These are phyloP conservation scores for Fusarium annulatum DNA, from an alignment of 2,329 filamentous ascomycete genomes.

Conservation along the genomic window DNA sequence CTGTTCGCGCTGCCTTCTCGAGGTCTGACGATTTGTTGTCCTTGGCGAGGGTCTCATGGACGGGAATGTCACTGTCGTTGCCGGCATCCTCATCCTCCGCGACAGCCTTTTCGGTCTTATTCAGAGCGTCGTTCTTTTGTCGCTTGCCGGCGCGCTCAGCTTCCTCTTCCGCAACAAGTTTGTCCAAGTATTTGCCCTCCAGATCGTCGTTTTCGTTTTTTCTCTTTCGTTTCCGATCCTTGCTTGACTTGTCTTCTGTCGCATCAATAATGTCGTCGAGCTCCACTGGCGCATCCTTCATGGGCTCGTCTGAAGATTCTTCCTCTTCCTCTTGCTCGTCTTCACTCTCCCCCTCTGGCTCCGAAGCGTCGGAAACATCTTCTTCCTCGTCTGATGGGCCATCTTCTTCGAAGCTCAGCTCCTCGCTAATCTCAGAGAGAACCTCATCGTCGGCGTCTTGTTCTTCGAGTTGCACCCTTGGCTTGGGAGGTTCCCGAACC, in stretches of 20 bases:
- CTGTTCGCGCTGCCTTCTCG: conserved; percentile 87
- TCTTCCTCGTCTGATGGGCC: conserved; percentile 44
- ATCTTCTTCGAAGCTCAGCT: conserved; percentile 50
- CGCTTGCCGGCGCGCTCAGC: conserved; percentile 67
- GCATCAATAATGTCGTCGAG: conserved; percentile 52
- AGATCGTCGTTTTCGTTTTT: conserved; percentile 76
- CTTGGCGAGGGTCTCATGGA: conserved; percentile 68
- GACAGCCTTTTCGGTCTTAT: conserved; percentile 44
- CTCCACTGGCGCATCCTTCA: conserved; percentile 49
- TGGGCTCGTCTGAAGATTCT: conserved; percentile 53
- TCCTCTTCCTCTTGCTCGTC: conserved; percentile 42
- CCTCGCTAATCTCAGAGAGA: conserved; percentile 49
- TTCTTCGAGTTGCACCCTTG: conserved; percentile 46
- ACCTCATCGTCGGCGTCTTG: conserved; percentile 50
- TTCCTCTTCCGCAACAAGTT: conserved; percentile 69
- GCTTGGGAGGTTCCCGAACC: conserved; percentile 42
- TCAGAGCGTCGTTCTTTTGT: conserved; percentile 54
- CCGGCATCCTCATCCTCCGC: conserved; percentile 61
- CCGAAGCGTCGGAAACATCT: conserved; percentile 44
- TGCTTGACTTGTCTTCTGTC: conserved; percentile 50
- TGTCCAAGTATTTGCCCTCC: conserved; percentile 76
- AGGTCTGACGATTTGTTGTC: conserved; percentile 70
- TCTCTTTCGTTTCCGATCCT: conserved; percentile 73
- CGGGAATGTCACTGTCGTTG: conserved; percentile 57
- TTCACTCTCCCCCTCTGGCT: conserved; percentile 40